Conservation (phyloP, 306 rosid species). For the Begonia loranthoides region DNA sequence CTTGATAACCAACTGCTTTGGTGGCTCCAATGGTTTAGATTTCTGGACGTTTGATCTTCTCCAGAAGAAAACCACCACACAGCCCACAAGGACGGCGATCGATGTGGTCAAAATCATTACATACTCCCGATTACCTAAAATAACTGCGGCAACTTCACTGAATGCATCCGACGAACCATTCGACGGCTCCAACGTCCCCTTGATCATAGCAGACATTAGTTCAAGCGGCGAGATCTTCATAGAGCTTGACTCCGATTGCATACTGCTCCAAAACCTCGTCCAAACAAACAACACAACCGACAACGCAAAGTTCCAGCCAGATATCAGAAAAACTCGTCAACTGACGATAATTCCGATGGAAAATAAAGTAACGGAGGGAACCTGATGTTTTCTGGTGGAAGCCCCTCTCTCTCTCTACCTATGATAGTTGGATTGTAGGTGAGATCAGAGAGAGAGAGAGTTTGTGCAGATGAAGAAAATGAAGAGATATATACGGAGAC, state of each 20-base stretch:
- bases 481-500: constrained; percentile 1
- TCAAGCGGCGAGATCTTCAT: constrained; percentile 9
- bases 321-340: not conserved
- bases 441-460: constrained; percentile 13
- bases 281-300: not conserved
- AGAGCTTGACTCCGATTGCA: constrained; percentile 13
- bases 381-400: not conserved
- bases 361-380: constrained; percentile 3
- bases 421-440: not conserved
- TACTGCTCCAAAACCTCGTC: not conserved
- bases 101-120: constrained; percentile 66
- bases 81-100: constrained; percentile 72
- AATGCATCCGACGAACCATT: constrained; percentile 12
- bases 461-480: constrained; percentile 5
- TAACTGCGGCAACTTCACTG: constrained; percentile 26
- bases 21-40: constrained; percentile 24
- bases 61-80: constrained; percentile 63
- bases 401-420: not conserved
- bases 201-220: constrained; percentile 13
- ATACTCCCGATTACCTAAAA: constrained; percentile 58
- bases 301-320: no score
- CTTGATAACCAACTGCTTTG: constrained; percentile 28
- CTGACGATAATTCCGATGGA: constrained; percentile 9
- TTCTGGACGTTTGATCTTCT: constrained; percentile 51
- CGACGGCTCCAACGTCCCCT: constrained; percentile 9